A percentile compares a stretch with the other conserved stretches of the same genome.
Conservation (phyloP, 257 asterid species). For the Solanum chiquidenum region DNA sequence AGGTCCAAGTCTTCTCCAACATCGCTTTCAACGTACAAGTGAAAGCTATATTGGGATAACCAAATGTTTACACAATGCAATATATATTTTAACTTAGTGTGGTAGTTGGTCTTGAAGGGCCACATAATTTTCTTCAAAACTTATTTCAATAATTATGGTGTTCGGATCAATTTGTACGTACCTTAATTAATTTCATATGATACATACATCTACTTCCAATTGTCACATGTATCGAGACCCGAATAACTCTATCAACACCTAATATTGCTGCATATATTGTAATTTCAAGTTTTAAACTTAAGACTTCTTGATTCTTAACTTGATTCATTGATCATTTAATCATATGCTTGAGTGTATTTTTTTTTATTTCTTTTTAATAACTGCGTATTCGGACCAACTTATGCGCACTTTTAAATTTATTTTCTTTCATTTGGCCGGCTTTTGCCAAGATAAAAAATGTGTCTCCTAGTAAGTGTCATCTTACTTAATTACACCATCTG, state of each 20-base stretch:
- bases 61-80: background rate
- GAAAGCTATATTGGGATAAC: background rate
- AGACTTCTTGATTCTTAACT: background rate
- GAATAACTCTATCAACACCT: background rate
- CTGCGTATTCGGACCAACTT: rapidly evolving
- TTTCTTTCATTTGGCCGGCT: background rate
- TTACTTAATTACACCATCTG: background rate
- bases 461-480: background rate
- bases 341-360: background rate
- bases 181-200: background rate
- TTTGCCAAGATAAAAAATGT: background rate
- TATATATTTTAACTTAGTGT: background rate
- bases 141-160: rapidly evolving
- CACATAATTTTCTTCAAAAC: background rate
- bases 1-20: background rate
- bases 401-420: background rate
- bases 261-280: rapidly evolving
- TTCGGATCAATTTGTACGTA: background rate
- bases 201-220: background rate
- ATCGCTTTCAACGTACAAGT: background rate
- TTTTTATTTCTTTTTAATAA: background rate
- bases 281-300: background rate
- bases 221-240: background rate
- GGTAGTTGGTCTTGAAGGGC: background rate
- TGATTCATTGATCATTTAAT: background rate